Evolutionary conservation across 768 basidiomycete genomes (phyloP), one percentile per base, ranked within the genome.

Genomic region (Pisolithus tinctorius): DNA sequence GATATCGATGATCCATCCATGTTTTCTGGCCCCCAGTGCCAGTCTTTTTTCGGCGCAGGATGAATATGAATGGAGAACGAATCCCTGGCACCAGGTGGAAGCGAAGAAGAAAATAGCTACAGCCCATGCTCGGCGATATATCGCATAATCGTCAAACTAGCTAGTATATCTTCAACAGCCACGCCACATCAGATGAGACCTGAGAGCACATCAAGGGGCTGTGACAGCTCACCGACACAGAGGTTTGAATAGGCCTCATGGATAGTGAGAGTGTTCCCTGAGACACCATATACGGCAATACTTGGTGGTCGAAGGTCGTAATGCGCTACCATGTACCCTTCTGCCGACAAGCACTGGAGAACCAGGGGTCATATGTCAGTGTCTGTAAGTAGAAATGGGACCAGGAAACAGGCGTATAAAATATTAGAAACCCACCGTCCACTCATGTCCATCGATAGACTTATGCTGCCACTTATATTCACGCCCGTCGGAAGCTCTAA

Each of bases 391-490:
- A 11, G 31, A 34, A 13, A 10, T 10, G 10, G 31, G 31, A 10
- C 31, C 10, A 5, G 31, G 11, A 11, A 34, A 34, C 31, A 34
- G 31, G 31, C 13, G 31, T 34, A 34, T 34, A 10, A 34, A 34
- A 34, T 11, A 34, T 9, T 11, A 11, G 41, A n/a, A 20, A 76
- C 86, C 63, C 64, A 88, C 86, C 62, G 85, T 74, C 86, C 86
- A 89, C 68, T 88, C 84, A 52, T 86, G 84, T 16, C 76, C 81
- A 7, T 73, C 71, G 29, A 75, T 64, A 38, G 70, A 71, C 29
- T 74, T 74, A 65, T 80, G 71, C 27, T 76, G 75, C 86, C 86
- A 89, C 62, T 74, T 74, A 57, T 88, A 88, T 59, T 88, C 85
- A 26, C 73, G 73, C 31, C 84, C 84, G 62, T 88, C 84, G 38